Evolutionary conservation across 1,284 basidiomycete genomes (phyloP), one percentile per base, ranked within the genome.

Genomic region (Sanghuangporus baumii): DNA sequence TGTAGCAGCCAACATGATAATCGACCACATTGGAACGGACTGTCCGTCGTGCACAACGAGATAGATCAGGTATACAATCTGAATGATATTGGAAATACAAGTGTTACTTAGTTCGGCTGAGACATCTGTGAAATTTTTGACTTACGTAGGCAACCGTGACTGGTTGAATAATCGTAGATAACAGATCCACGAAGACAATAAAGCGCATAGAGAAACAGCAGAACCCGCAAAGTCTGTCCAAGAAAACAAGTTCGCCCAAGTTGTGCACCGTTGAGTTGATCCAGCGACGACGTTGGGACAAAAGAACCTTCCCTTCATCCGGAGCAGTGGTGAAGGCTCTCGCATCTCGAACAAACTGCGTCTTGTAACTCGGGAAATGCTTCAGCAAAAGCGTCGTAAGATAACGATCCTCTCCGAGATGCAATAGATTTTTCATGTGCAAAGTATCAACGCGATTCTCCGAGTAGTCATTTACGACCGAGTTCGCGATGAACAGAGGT

Each of bases 231-330:
- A 98, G 88, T 67, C 95, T 90, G 52, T 96, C 93, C 70, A 98
- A 79, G 78, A 94, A 94, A 66, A 98, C 80, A 43, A 99, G 81
- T 74, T 98, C 96, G 57, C 88, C 92, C 65, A 99, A 78, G 74
- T 99, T 99, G 79, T 99, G 96, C 37, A 99, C 88, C 0, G 96
- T 99, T 43, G 95, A 98, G 79, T 99, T 99, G 78, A 99, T 99
- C 97, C 97, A 99, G 70, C 95, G 90, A 79, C 96, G 91, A 78
- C 96, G 88, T 74, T 99, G 96, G 9, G 94, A 97, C n/a, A 99
- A 79, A 67, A 99, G 76, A 52, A 99, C 89, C 72, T 89, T 89
- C 93, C 94, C 98, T 69, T 93, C 89, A 69, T 94, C 93, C 0
- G 94, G 94, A 6, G 94, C 94, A 36, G 96, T 91, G 0, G 93